Evolutionary conservation across 1,284 basidiomycete species (phyloP), one percentile per base, ranked within the genome.

Genomic region (Gymnopus androsaceus): DNA sequence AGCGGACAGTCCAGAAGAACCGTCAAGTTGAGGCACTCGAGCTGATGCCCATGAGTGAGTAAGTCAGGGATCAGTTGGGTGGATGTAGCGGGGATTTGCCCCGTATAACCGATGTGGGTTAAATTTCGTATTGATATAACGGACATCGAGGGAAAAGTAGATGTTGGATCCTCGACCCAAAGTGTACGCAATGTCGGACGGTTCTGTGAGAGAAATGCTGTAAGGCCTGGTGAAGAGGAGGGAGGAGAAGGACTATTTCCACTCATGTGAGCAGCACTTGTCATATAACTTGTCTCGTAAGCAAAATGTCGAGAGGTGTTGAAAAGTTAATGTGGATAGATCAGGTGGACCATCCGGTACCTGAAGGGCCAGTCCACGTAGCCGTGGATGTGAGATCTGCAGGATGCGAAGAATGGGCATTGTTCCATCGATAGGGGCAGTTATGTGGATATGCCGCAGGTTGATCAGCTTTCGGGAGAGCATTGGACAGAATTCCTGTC

Each of bases 401-500:
- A 88, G 67, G 5, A 81, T 75, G 8, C 75, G 72, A 28, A 87
- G 67, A 37, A 87, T 73, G 2, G 78, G 72, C 6, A 73, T 64
- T 55, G 87, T 77, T 38, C 81, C 75, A 23, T 84, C 81, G 40
- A 74, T 78, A 2, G 77, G 73, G 30, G 85, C 83, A n/a, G 79
- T 77, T 34, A 85, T 82, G 63, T 84, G 81, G 4, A 86, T 77
- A 55, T 82, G 82, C 37, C 77, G 75, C 31, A 88, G 71, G 61
- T 82, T 84, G 48, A 69, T 67, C 28, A 89, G 66, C 63, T 83
- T 85, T n/a, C 15, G 85, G 84, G 14, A 89, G 70, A 1, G 84
- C 83, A 46, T 88, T 88, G 21, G 81, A 76, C 40, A 89, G 70
- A 81, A 88, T 87, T 28, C 83, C 85, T 87, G 27, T 28, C 21